Conservation (phyloP, 2,329 filamentous ascomycete species). For the Apiospora marii region DNA sequence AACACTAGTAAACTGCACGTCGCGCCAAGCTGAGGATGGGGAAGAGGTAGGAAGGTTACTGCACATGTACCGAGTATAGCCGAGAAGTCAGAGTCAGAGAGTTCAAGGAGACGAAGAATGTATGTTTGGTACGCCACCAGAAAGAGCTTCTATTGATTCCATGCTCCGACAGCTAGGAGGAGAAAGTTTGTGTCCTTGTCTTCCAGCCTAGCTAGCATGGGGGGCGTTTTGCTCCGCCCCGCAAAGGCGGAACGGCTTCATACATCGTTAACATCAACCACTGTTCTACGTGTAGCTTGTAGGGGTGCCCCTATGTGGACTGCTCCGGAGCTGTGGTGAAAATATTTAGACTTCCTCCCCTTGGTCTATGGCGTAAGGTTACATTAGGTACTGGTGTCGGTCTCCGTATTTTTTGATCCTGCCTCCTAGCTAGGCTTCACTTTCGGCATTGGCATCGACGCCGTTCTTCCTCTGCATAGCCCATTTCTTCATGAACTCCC, state of each 20-base stretch:
- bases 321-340: not conserved
- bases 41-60: not conserved
- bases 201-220: not conserved
- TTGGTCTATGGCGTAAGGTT: not conserved
- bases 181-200: not conserved
- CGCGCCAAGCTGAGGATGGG: not conserved
- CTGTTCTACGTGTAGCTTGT: not conserved
- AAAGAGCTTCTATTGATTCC: slow-evolving; percentile 4
- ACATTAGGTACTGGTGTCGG: not conserved
- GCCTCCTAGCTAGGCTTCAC: slow-evolving; percentile 15
- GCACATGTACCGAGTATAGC: slow-evolving; percentile 17
- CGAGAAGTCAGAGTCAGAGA: not conserved
- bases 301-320: not conserved
- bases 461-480: slow-evolving; percentile 29
- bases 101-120: not conserved
- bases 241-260: not conserved
- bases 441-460: slow-evolving; percentile 13
- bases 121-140: not conserved
- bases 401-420: not conserved
- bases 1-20: slow-evolving; percentile 5
- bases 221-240: not conserved
- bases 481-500: slow-evolving; percentile 58
- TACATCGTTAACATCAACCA: slow-evolving; percentile 5
- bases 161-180: slow-evolving; percentile 4
- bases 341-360: not conserved